phyloP scores from a whole-genome alignment of 768 basidiomycete genomes.

The Leucocoprinus leucothites region DNA sequence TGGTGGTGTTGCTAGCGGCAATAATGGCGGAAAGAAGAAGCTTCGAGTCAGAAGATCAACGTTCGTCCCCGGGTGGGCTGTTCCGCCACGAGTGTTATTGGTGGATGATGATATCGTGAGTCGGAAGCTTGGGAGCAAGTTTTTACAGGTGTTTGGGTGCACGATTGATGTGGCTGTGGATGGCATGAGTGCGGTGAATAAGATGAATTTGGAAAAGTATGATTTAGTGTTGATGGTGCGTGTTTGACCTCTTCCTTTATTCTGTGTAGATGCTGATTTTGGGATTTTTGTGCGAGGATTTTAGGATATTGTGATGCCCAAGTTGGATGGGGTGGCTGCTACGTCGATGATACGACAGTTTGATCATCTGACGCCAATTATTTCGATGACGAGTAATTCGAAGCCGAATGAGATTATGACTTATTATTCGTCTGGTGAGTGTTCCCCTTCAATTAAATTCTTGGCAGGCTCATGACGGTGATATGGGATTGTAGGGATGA shows the following conservation, averaged over 20 bases:
- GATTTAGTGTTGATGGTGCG: slow-evolving; percentile 93
- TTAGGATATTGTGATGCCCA: slow-evolving; percentile 95
- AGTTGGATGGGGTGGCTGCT: slow-evolving; percentile 84
- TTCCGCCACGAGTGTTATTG: slow-evolving; percentile 85
- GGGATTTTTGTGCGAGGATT: neutral
- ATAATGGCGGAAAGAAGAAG: slow-evolving; percentile 29
- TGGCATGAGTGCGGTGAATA: slow-evolving; percentile 87
- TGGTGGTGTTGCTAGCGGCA: no score
- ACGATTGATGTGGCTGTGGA: slow-evolving; percentile 93
- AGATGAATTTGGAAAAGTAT: slow-evolving; percentile 96
- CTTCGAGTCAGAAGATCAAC: slow-evolving; percentile 72
- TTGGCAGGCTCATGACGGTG: no score
- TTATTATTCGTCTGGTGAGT: slow-evolving; percentile 71
- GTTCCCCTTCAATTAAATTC: neutral
- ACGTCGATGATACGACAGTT: slow-evolving; percentile 94
- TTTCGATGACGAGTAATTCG: slow-evolving; percentile 96
- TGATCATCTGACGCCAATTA: slow-evolving; percentile 93
- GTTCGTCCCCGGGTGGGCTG: slow-evolving; percentile 88
- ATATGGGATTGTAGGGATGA: slow-evolving; percentile 63
- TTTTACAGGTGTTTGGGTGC: slow-evolving; percentile 94
- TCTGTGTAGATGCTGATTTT: no score
- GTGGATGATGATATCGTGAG: slow-evolving; percentile 97
- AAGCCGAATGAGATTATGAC: slow-evolving; percentile 92
- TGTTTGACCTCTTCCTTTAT: slow-evolving; percentile 18
- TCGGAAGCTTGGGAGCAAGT: slow-evolving; percentile 84